Percentiles rank a stretch among this genome's conserved stretches.
These are phyloP conservation scores for Gossypium aridum DNA, from an alignment of 441 rosid species.

Conservation along the genomic window DNA sequence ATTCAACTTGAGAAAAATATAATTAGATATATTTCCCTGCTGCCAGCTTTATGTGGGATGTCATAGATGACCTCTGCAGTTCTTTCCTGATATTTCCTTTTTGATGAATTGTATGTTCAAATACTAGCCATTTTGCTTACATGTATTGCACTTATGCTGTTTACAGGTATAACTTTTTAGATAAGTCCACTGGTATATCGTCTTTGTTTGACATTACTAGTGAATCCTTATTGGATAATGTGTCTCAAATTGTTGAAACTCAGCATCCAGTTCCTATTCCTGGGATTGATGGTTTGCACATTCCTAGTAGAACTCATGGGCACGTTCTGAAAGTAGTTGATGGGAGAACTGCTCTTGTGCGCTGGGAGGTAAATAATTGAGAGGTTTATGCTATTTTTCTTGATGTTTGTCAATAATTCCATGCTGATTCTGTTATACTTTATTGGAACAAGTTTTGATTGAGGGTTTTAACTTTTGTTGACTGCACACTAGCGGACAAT, in stretches of 20 bases:
- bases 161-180: slow-evolving; percentile 83
- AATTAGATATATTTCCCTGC: not conserved
- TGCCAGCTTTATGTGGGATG: not conserved
- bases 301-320: slow-evolving; percentile 80
- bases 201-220: slow-evolving; percentile 63
- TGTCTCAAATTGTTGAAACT: slow-evolving; percentile 70
- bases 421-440: not conserved
- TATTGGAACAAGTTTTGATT: not conserved
- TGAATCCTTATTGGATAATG: slow-evolving; percentile 45
- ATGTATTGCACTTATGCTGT: slow-evolving; percentile 10
- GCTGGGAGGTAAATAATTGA: slow-evolving; percentile 81
- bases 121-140: not conserved
- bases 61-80: not conserved
- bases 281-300: slow-evolving; percentile 72
- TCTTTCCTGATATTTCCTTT: slow-evolving; percentile 1
- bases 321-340: slow-evolving; percentile 52
- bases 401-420: slow-evolving; percentile 18
- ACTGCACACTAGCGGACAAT: not conserved
- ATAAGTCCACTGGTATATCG: slow-evolving; percentile 83
- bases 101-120: slow-evolving; percentile 3
- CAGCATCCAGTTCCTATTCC: slow-evolving; percentile 53
- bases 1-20: not conserved
- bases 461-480: not conserved
- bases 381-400: slow-evolving; percentile 8
- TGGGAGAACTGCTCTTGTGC: slow-evolving; percentile 75